Evolutionary conservation across 2,329 filamentous ascomycete genomes (phyloP).

Genomic region (Monosporascus sp.): DNA sequence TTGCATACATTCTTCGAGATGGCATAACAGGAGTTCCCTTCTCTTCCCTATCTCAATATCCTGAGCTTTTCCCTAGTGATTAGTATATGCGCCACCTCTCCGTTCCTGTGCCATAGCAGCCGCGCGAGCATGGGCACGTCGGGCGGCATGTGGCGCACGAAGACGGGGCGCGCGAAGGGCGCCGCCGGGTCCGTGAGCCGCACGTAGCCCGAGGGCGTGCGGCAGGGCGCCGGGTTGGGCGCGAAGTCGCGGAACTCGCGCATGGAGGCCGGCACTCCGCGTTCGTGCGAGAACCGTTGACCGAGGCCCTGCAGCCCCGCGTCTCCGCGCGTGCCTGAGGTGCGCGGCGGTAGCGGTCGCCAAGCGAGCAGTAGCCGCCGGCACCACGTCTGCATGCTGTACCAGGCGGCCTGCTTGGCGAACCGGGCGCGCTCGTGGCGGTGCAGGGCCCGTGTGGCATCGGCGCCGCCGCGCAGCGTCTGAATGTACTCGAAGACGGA

Average conservation of each 20-base stretch:
- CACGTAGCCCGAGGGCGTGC: conserved; percentile 33
- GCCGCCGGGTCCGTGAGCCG: conserved; percentile 25
- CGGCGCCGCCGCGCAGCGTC: conserved; percentile 18
- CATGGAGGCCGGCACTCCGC: conserved; percentile 37
- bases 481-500: conserved; percentile 20
- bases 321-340: too few species aligned
- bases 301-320: too few species aligned
- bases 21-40: too few species aligned
- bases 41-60: too few species aligned
- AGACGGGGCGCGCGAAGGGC: conserved; percentile 8
- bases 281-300: conserved; percentile 5
- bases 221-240: conserved; percentile 31
- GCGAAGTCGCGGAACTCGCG: conserved; percentile 44
- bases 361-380: conserved; percentile 15
- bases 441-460: conserved; percentile 6
- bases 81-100: too few species aligned
- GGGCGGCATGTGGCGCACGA: conserved; percentile 7
- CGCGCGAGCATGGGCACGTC: background rate
- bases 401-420: conserved; percentile 28
- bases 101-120: too few species aligned
- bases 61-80: too few species aligned
- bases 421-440: conserved; percentile 21
- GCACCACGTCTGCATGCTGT: conserved; percentile 24
- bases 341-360: conserved; percentile 1
- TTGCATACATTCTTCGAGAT: too few species aligned